A percentile compares a stretch with the other conserved stretches of the same genome.
Conservation (phyloP, 2,329 filamentous ascomycete genomes). For the Rugonectria rugulosa region DNA sequence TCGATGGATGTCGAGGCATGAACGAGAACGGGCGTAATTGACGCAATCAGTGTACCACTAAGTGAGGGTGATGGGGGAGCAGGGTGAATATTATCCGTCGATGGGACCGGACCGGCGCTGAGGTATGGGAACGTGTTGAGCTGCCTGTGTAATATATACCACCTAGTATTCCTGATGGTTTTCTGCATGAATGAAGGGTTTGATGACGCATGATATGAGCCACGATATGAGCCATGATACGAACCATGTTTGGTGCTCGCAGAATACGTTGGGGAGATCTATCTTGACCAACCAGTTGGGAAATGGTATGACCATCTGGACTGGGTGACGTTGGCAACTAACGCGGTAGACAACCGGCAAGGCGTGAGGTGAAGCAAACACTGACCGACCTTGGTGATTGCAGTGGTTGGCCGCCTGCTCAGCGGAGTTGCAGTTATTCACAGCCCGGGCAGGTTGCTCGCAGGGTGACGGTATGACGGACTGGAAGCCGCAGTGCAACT, state of each 20-base stretch:
- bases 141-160: slow-evolving; percentile 16
- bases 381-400: not conserved
- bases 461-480: not conserved
- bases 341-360: not conserved
- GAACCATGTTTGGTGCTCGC: not conserved
- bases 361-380: not conserved
- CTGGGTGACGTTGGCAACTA: not conserved
- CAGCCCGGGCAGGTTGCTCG: not conserved
- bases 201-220: slow-evolving; percentile 5
- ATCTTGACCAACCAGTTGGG: not conserved
- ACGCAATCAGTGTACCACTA: slow-evolving; percentile 32
- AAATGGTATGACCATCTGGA: not conserved
- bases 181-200: slow-evolving; percentile 11
- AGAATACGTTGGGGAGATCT: not conserved
- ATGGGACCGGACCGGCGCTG: slow-evolving; percentile 18
- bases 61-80: not conserved
- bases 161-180: not conserved
- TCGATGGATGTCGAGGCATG: slow-evolving; percentile 52
- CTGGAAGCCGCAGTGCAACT: slow-evolving; percentile 12
- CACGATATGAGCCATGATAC: slow-evolving; percentile 1
- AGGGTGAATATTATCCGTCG: slow-evolving; percentile 12
- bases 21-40: slow-evolving; percentile 8
- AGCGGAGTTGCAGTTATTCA: not conserved
- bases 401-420: not conserved
- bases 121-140: slow-evolving; percentile 7